Percentiles rank a stretch among this genome's conserved stretches.
Conservation (phyloP, 768 basidiomycete species). For the Podaxis rugospora region DNA sequence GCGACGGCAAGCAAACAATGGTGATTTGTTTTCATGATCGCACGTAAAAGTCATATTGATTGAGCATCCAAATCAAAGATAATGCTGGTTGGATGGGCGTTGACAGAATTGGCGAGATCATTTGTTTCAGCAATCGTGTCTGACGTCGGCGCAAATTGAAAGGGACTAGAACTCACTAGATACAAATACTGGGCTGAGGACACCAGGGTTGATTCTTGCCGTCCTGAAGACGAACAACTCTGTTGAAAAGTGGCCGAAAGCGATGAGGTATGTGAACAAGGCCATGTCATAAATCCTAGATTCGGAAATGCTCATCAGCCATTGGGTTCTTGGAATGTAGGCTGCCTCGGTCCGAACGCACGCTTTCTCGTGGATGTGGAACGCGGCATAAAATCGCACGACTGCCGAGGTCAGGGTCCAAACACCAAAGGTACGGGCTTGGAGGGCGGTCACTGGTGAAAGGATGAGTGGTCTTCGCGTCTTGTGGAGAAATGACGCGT, state of each 20-base stretch:
- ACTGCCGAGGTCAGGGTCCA: slow-evolving; percentile 89
- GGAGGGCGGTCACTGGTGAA: slow-evolving; percentile 72
- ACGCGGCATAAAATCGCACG: slow-evolving; percentile 85
- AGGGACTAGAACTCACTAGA: slow-evolving; percentile 56
- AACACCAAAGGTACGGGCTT: slow-evolving; percentile 83
- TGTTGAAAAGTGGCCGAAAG: slow-evolving; percentile 83
- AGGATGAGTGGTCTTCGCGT: background rate
- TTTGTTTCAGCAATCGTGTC: background rate
- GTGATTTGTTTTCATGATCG: slow-evolving; percentile 14
- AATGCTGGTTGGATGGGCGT: slow-evolving; percentile 36
- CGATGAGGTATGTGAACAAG: slow-evolving; percentile 83
- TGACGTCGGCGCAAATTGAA: background rate
- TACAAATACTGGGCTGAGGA: slow-evolving; percentile 76
- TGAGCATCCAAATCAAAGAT: slow-evolving; percentile 82
- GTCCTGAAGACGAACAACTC: slow-evolving; percentile 84
- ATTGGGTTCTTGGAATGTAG: background rate
- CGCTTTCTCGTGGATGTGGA: slow-evolving; percentile 81
- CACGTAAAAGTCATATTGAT: slow-evolving; percentile 80
- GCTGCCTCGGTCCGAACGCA: slow-evolving; percentile 31
- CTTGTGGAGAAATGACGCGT: slow-evolving; percentile 9
- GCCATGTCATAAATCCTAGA: slow-evolving; percentile 88
- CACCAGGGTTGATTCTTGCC: slow-evolving; percentile 53
- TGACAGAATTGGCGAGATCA: slow-evolving; percentile 13
- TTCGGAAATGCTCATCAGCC: slow-evolving; percentile 10
- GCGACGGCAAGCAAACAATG: background rate